Base-by-base conservation (phyloP, 805 yeast species). In the Zygoascus tannicola region DNA sequence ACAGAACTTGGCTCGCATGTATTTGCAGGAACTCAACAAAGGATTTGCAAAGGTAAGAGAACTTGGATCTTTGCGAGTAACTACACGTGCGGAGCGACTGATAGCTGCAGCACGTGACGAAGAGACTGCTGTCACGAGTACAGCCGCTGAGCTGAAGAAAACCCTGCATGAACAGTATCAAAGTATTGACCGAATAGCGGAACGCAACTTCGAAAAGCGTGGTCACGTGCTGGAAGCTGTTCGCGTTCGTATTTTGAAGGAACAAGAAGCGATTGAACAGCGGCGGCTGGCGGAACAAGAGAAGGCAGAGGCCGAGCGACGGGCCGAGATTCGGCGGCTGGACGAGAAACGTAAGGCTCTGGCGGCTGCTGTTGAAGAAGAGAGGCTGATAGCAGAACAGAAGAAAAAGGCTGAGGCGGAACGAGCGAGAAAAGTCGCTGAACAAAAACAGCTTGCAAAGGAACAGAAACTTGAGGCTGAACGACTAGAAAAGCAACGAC, bases 391-490 rank as follows among this genome's bases (percentile, higher is more conserved):
- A 47, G 41, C 22, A 44, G 44, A 22, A 35, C 39, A 37, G 49
- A n/a, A n/a, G n/a, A n/a, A n/a, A n/a, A 52, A 37, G 49, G 46
- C 22, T 30, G 23, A 36, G 30, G 30, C 30, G 7, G 50, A 45
- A 43, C 57, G 50, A 33, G 56, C 55, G 45, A 56, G 32, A 32
- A 40, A 43, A 37, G 48, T 38, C n/a, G 41, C 34, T 36, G 42
- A 28, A n/a, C 50, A 49, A 49, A 48, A 49, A 51, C 58, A 47
- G 53, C 55, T 47, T 50, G 48, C 44, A 36, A 44, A 33, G 57
- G 53, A 34, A 55, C 52, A 41, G 46, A 47, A 16, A 16, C 16
- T 16, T 14, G 35, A 32, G 19, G 20, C 26, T 15, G 26, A 21
- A 38, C 15, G 16, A 4, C 28, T 16, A 22, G 38, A 37, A 50